Percentiles rank a stretch among this genome's conserved stretches.
phyloP scores from a whole-genome alignment of 2,329 filamentous ascomycete species.

The Ophiostoma quercus region DNA sequence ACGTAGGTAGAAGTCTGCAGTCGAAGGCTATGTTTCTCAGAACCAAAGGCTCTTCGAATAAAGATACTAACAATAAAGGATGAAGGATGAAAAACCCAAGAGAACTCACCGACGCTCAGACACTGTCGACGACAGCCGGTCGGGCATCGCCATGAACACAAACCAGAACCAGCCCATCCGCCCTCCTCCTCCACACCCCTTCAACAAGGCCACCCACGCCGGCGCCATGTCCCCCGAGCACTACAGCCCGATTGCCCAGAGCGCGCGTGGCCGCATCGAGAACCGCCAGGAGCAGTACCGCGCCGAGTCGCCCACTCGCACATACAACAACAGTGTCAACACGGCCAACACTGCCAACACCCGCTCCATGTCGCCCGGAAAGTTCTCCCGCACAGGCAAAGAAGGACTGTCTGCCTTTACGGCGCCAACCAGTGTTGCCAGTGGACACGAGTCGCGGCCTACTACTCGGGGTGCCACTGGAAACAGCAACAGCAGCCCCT shows the following conservation, averaged over 20 bases:
- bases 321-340: not conserved
- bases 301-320: not conserved
- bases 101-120: not conserved
- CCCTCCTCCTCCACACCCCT: not conserved
- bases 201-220: not conserved
- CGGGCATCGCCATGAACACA: not conserved
- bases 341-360: too few relatives aligned
- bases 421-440: not conserved
- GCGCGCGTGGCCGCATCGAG: not conserved
- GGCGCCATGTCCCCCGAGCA: not conserved
- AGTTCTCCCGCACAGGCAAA: constrained; percentile 3
- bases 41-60: too few relatives aligned
- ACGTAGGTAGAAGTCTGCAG: constrained; percentile 34
- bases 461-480: not conserved
- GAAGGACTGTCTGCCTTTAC: not conserved
- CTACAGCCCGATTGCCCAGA: not conserved
- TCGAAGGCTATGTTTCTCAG: too few relatives aligned
- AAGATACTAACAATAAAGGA: not conserved
- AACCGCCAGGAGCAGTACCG: not conserved
- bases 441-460: not conserved
- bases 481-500: not conserved
- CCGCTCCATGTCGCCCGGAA: constrained; percentile 2
- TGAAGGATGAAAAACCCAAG: constrained; percentile 18
- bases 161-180: not conserved
- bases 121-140: not conserved